Conservation (phyloP, 2,329 filamentous ascomycete species). For the Elsinoe australis region DNA sequence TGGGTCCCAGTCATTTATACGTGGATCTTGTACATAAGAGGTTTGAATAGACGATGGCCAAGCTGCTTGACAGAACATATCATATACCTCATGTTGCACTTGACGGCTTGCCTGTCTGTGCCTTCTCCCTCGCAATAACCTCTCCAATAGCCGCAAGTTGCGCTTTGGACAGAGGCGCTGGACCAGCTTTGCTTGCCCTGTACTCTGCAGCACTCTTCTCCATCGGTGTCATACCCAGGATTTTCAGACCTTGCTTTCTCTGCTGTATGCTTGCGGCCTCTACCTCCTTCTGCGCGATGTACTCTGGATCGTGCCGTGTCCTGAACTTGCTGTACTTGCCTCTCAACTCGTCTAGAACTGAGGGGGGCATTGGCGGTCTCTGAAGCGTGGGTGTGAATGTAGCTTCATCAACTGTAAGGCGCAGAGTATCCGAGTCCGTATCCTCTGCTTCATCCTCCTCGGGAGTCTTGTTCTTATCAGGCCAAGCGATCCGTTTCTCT, state of each 20-base stretch:
- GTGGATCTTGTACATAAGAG: conserved; percentile 2
- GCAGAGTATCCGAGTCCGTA: conserved; percentile 61
- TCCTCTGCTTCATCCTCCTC: conserved; percentile 44
- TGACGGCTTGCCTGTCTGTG: neutral
- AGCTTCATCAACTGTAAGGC: conserved; percentile 63
- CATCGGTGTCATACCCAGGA: conserved; percentile 41
- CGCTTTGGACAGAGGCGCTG: conserved; percentile 30
- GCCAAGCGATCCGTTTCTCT: conserved; percentile 71
- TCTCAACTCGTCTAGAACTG: conserved; percentile 77
- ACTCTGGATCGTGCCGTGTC: conserved; percentile 69
- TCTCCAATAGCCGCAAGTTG: conserved; percentile 37
- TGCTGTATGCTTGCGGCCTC: conserved; percentile 45
- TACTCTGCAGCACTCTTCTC: conserved; percentile 36
- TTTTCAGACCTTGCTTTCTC: conserved; percentile 34
- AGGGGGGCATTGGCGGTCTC: conserved; percentile 66
- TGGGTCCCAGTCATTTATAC: conserved; percentile 5
- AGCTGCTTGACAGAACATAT: no score
- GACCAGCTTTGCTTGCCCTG: conserved; percentile 33
- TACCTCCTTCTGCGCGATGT: conserved; percentile 55
- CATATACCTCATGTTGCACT: neutral
- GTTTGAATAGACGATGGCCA: no score
- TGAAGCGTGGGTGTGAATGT: conserved; percentile 75
- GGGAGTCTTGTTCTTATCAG: conserved; percentile 45
- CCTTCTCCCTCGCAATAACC: conserved; percentile 29
- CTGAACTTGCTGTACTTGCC: conserved; percentile 76